phyloP scores from a whole-genome alignment of 2,329 filamentous ascomycete species.

The Talaromyces funiculosus region DNA sequence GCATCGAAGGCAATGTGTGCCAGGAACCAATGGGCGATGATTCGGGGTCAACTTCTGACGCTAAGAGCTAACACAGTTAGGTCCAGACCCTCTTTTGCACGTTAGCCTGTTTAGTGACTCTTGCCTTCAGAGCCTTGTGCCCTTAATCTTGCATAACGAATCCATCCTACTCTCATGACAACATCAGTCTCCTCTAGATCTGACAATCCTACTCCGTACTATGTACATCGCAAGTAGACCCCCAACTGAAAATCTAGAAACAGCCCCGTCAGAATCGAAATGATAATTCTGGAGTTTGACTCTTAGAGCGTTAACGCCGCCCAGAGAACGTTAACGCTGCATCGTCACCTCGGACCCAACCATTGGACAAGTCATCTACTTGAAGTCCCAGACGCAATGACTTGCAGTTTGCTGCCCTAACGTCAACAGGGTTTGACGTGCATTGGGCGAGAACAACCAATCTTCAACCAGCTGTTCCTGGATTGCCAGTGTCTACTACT shows the following conservation, averaged over 20 bases:
- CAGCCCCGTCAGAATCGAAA: not conserved
- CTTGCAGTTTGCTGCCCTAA: not conserved
- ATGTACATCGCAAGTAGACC: not conserved
- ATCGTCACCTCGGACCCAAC: not conserved
- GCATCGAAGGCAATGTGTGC: slow-evolving; percentile 23
- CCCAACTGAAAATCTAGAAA: not conserved
- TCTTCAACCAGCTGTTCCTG: slow-evolving; percentile 9
- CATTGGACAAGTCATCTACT: not conserved
- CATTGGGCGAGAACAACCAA: slow-evolving; percentile 7
- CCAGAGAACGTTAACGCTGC: not conserved
- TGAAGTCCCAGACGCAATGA: not conserved
- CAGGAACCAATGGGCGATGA: not conserved
- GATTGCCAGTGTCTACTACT: not conserved
- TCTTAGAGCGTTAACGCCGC: not conserved
- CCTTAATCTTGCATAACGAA: not conserved
- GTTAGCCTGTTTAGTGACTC: not conserved
- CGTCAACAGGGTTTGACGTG: not conserved
- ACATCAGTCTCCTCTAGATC: not conserved
- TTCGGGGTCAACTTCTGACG: not conserved
- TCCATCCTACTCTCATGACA: not conserved
- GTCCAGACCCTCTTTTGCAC: not conserved
- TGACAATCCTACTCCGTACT: not conserved
- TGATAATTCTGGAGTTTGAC: too few species aligned
- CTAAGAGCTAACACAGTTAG: not conserved
- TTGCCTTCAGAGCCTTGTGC: slow-evolving; percentile 8